A percentile compares a stretch with the other conserved stretches of the same genome.
phyloP scores from a whole-genome alignment of 2,329 filamentous ascomycete species.

The Talaromyces sp. region DNA sequence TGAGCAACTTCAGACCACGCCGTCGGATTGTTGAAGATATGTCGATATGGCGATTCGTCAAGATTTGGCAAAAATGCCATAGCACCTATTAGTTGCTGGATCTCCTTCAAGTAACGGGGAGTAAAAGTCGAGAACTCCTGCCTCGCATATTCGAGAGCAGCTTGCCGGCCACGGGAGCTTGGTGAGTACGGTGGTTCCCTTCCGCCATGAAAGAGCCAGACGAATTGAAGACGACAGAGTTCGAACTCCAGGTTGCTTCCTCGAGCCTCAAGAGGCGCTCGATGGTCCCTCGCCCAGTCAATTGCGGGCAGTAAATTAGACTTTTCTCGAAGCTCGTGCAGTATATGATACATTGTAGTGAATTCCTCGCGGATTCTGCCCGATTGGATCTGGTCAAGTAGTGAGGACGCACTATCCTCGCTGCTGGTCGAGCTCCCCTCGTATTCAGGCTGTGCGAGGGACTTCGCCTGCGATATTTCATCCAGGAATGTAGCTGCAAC shows the following conservation, averaged over 20 bases:
- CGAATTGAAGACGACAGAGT: slow-evolving; percentile 79
- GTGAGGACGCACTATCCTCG: slow-evolving; percentile 39
- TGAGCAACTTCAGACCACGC: slow-evolving; percentile 77
- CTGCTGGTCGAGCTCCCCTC: slow-evolving; percentile 20
- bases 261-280: slow-evolving; percentile 64
- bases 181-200: slow-evolving; percentile 47
- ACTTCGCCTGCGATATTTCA: slow-evolving; percentile 56
- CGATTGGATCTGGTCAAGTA: slow-evolving; percentile 57
- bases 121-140: slow-evolving; percentile 70
- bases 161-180: slow-evolving; percentile 28
- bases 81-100: slow-evolving; percentile 73
- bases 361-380: slow-evolving; percentile 74
- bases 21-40: slow-evolving; percentile 67
- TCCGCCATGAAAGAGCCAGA: slow-evolving; percentile 76
- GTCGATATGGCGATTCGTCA: slow-evolving; percentile 67
- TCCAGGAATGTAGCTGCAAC: slow-evolving; percentile 80
- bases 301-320: slow-evolving; percentile 79
- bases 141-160: slow-evolving; percentile 71
- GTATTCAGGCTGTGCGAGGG: slow-evolving; percentile 29
- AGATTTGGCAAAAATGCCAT: slow-evolving; percentile 76
- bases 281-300: slow-evolving; percentile 72
- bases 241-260: slow-evolving; percentile 96
- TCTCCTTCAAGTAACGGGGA: slow-evolving; percentile 68
- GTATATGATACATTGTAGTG: slow-evolving; percentile 81
- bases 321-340: slow-evolving; percentile 66